Evolutionary conservation across 805 yeast genomes (phyloP).

Genomic region (Kazachstania taianensis): DNA sequence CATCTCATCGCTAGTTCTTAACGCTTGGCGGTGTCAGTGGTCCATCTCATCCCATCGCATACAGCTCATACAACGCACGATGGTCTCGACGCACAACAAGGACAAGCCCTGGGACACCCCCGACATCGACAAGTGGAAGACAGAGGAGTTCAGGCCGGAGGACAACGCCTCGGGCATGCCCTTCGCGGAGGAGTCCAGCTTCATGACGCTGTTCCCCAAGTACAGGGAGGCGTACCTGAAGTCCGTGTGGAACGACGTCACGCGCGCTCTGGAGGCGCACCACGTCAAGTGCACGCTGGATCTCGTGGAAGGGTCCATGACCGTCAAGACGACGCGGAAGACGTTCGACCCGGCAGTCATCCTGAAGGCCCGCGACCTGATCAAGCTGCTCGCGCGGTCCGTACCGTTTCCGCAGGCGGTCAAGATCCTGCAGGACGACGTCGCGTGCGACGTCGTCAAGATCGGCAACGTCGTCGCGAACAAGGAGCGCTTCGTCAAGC

Average conservation of each 20-base stretch:
- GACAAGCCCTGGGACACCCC: slow-evolving; percentile 98
- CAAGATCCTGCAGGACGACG: slow-evolving; percentile 80
- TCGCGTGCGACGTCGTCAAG: slow-evolving; percentile 93
- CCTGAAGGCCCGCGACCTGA: slow-evolving; percentile 87
- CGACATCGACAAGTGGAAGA: slow-evolving; percentile 86
- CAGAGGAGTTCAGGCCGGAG: slow-evolving; percentile 80
- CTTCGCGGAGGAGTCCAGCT: slow-evolving; percentile 91
- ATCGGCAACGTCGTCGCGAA: slow-evolving; percentile 83
- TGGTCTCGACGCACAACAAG: slow-evolving; percentile 88
- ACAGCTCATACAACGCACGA: slow-evolving; percentile 19
- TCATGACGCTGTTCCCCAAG: slow-evolving; percentile 91
- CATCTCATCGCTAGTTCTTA: slow-evolving; percentile 1
- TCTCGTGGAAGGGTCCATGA: slow-evolving; percentile 94
- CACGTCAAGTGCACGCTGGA: slow-evolving; percentile 78
- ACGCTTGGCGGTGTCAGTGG: too few relatives aligned
- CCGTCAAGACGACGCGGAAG: slow-evolving; percentile 90
- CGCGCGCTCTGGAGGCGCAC: slow-evolving; percentile 61
- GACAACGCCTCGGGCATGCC: slow-evolving; percentile 81
- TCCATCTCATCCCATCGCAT: neutral
- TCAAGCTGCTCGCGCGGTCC: slow-evolving; percentile 86
- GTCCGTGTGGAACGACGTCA: slow-evolving; percentile 89
- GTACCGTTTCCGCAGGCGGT: slow-evolving; percentile 96
- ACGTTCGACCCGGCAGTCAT: slow-evolving; percentile 92
- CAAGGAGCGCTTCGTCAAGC: slow-evolving; percentile 87
- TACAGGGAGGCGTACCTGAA: slow-evolving; percentile 87